Evolutionary conservation across 306 rosid genomes (phyloP).

Genomic region (Benincasa hispida): DNA sequence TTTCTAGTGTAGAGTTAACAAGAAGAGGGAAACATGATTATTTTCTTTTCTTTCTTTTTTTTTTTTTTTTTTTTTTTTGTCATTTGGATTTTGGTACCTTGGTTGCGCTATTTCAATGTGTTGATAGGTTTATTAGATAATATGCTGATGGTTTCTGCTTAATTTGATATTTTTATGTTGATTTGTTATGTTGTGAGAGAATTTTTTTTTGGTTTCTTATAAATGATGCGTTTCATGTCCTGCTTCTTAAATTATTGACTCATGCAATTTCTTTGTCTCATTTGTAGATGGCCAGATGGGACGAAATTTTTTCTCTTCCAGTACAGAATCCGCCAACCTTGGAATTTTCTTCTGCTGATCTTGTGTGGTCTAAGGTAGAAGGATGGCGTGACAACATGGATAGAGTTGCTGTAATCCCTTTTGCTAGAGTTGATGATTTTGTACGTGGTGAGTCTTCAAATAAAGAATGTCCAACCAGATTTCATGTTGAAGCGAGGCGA

Average conservation of each 20-base stretch:
- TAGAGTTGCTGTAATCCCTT: slow-evolving; percentile 72
- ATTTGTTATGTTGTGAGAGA: background rate
- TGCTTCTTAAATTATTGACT: background rate
- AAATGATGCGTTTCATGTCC: background rate
- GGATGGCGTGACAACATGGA: slow-evolving; percentile 86
- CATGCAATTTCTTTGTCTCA: background rate
- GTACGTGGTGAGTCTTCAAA: slow-evolving; percentile 75
- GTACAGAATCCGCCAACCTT: slow-evolving; percentile 79
- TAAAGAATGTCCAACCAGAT: slow-evolving; percentile 74
- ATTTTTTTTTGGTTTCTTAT: background rate
- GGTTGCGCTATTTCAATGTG: background rate
- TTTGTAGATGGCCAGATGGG: slow-evolving; percentile 80
- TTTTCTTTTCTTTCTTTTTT: too few relatives aligned
- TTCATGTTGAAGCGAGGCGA: slow-evolving; percentile 84
- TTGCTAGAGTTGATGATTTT: slow-evolving; percentile 81
- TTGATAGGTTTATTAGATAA: background rate
- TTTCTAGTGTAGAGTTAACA: background rate
- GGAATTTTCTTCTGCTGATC: slow-evolving; percentile 60
- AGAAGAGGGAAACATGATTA: background rate
- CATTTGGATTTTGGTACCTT: background rate
- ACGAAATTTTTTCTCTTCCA: slow-evolving; percentile 79
- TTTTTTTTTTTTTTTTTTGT: too few relatives aligned
- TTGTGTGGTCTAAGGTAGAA: slow-evolving; percentile 85
- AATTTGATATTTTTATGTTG: too few relatives aligned
- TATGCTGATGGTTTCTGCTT: background rate